Conservation (phyloP, 2,329 filamentous ascomycete species). For the Trichothecium sympodiale region DNA sequence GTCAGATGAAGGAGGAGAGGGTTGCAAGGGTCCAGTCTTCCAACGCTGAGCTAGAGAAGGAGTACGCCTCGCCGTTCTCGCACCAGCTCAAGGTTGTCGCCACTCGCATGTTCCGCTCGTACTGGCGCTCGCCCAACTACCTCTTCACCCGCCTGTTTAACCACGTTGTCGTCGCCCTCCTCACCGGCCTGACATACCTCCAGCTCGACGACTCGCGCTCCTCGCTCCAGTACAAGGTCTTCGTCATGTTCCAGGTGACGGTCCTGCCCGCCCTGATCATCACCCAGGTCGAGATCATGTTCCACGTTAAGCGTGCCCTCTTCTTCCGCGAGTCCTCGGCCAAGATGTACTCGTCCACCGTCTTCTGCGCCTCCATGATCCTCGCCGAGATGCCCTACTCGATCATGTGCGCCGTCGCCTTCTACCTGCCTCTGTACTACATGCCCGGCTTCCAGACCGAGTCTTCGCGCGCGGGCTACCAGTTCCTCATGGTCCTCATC, state of each 20-base stretch:
- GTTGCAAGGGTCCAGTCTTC: slow-evolving; percentile 24
- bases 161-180: slow-evolving; percentile 65
- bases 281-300: slow-evolving; percentile 71
- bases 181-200: slow-evolving; percentile 72
- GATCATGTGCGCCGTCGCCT: slow-evolving; percentile 65
- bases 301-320: slow-evolving; percentile 66
- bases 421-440: slow-evolving; percentile 79
- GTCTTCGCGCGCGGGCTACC: slow-evolving; percentile 63
- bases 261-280: slow-evolving; percentile 77
- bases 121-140: slow-evolving; percentile 83
- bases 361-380: slow-evolving; percentile 69
- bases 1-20: slow-evolving; percentile 52
- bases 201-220: slow-evolving; percentile 65
- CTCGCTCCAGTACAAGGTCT: slow-evolving; percentile 75
- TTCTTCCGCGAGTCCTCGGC: slow-evolving; percentile 79
- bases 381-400: slow-evolving; percentile 77
- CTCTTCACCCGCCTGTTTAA: slow-evolving; percentile 81
- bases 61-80: slow-evolving; percentile 70
- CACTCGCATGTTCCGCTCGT: slow-evolving; percentile 62
- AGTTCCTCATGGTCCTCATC: slow-evolving; percentile 75
- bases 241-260: slow-evolving; percentile 74
- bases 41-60: slow-evolving; percentile 49
- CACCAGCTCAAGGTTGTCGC: slow-evolving; percentile 72
- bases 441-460: slow-evolving; percentile 62
- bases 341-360: slow-evolving; percentile 76